These are phyloP conservation scores for Fusarium sarcochroum DNA, from an alignment of 2,329 filamentous ascomycete species.

Conservation along the genomic window DNA sequence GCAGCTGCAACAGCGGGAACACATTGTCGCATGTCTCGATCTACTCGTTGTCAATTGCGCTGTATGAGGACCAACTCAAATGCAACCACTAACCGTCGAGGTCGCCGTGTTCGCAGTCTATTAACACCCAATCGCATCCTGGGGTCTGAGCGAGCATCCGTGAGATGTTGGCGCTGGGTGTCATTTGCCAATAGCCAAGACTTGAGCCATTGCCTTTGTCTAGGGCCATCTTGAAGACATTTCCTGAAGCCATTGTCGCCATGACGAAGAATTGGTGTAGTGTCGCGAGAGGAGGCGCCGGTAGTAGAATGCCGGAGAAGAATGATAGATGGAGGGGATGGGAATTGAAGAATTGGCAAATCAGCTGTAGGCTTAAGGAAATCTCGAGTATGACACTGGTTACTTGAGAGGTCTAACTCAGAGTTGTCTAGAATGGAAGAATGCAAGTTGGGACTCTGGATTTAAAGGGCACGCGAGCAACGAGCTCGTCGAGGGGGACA, in stretches of 20 bases:
- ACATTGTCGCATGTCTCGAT: slow-evolving; percentile 21
- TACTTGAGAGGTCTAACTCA: too few relatives aligned
- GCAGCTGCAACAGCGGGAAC: slow-evolving; percentile 26
- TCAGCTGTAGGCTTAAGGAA: too few relatives aligned
- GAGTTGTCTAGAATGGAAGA: too few relatives aligned
- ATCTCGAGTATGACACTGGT: too few relatives aligned
- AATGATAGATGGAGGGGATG: background rate
- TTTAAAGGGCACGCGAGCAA: background rate
- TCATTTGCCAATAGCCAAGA: slow-evolving; percentile 27
- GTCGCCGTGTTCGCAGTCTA: slow-evolving; percentile 24
- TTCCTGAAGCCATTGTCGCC: slow-evolving; percentile 6
- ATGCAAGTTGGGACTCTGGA: too few relatives aligned
- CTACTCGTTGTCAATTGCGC: background rate
- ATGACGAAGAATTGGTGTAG: background rate
- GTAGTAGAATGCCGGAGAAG: background rate
- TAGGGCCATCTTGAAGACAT: slow-evolving; percentile 13
- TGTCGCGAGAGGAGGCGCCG: too few relatives aligned
- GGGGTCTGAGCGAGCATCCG: slow-evolving; percentile 22
- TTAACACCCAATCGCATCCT: slow-evolving; percentile 17
- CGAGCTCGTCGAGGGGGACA: background rate
- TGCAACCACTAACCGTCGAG: background rate
- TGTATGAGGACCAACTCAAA: too few relatives aligned
- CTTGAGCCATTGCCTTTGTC: slow-evolving; percentile 10
- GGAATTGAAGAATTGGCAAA: background rate
- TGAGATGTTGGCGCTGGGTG: slow-evolving; percentile 20